Conservation (phyloP, 805 yeast species). For the Pichia kluyveri region DNA sequence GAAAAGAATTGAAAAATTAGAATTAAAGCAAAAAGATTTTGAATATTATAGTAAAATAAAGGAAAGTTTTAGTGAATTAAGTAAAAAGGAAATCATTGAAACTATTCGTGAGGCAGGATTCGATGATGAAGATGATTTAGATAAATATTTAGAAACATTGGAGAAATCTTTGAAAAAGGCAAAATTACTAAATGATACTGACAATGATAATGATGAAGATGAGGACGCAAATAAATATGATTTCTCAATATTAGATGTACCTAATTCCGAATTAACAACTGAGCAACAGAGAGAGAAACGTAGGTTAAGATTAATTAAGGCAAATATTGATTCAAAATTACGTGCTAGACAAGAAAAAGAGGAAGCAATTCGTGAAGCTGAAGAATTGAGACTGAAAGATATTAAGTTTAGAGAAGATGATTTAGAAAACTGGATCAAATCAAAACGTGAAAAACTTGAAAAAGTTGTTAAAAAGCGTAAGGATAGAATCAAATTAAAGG, state of each 20-base stretch:
- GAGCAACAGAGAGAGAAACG: constrained; percentile 83
- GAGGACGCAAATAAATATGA: constrained; percentile 39
- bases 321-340: constrained; percentile 81
- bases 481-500: constrained; percentile 61
- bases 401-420: constrained; percentile 69
- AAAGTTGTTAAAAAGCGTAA: constrained; percentile 50
- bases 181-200: constrained; percentile 29
- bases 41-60: constrained; percentile 58
- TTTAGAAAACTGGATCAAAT: constrained; percentile 69
- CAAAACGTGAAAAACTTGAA: constrained; percentile 54
- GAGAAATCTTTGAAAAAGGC: constrained; percentile 66
- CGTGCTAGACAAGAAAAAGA: constrained; percentile 74
- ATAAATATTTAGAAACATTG: constrained; percentile 52
- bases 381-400: constrained; percentile 57
- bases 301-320: constrained; percentile 71
- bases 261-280: constrained; percentile 74
- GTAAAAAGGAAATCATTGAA: constrained; percentile 44
- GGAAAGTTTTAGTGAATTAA: constrained; percentile 39
- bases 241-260: constrained; percentile 68
- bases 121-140: constrained; percentile 63
- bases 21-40: constrained; percentile 73
- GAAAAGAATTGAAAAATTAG: constrained; percentile 67
- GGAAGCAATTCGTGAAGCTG: constrained; percentile 49
- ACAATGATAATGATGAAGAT: constrained; percentile 49
- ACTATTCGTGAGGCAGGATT: constrained; percentile 66